These are phyloP conservation scores for Asterionellopsis glacialis DNA, from an alignment of 108 stramenopile species.

Conservation along the genomic window DNA sequence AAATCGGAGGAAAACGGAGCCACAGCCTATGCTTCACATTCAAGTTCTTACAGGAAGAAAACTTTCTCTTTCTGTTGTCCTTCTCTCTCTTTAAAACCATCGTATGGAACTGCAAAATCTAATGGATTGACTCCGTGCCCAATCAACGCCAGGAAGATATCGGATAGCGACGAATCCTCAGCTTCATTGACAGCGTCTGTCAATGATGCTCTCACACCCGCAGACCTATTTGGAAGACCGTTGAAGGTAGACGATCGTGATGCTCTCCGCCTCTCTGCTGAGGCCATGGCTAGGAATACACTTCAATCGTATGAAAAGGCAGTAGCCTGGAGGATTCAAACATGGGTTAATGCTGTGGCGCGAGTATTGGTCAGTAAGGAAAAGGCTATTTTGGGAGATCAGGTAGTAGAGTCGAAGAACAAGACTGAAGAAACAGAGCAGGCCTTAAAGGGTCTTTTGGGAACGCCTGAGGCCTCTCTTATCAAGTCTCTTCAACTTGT, in stretches of 20 bases:
- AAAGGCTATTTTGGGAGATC: conserved; percentile 12
- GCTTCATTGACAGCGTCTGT: conserved; percentile 7
- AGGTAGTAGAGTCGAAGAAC: too few relatives aligned
- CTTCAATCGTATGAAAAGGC: conserved; percentile 74
- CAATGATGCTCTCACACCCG: conserved; percentile 13
- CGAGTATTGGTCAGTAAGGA: conserved; percentile 49
- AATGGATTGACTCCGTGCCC: not conserved
- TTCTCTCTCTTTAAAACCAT: conserved; percentile 5
- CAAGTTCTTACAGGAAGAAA: not conserved
- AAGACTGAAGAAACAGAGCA: conserved; percentile 16
- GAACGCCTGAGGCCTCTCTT: conserved; percentile 38
- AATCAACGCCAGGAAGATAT: not conserved
- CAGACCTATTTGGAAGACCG: conserved; percentile 48
- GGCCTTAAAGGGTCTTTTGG: conserved; percentile 17
- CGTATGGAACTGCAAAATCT: not conserved
- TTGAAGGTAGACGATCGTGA: conserved; percentile 66
- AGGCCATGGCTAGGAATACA: conserved; percentile 71
- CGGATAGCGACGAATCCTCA: not conserved
- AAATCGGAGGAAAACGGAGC: not conserved
- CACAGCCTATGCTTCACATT: not conserved
- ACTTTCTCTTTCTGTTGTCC: conserved; percentile 8
- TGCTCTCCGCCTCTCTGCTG: conserved; percentile 53
- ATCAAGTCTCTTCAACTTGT: conserved; percentile 24
- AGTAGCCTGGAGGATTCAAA: conserved; percentile 66
- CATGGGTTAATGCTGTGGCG: conserved; percentile 62